Conservation (phyloP, 2,329 filamentous ascomycete species). For the Diaporthe helianthi region DNA sequence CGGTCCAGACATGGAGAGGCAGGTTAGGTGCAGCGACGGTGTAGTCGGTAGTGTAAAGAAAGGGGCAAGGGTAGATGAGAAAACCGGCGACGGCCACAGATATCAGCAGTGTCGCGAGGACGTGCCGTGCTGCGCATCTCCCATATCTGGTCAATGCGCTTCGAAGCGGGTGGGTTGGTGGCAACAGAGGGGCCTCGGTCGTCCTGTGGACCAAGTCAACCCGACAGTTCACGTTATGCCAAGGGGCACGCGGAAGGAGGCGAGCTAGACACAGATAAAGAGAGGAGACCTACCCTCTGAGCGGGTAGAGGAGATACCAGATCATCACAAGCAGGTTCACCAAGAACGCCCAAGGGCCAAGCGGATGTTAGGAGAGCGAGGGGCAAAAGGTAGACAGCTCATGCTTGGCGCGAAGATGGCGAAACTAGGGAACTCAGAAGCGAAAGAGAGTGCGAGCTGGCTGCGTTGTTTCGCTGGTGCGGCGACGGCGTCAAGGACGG, state of each 20-base stretch:
- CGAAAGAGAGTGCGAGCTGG: background rate
- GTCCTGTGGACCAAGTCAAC: constrained; percentile 58
- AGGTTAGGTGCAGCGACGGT: constrained; percentile 74
- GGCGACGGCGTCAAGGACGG: background rate
- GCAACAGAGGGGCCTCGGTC: constrained; percentile 73
- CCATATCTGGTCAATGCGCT: constrained; percentile 72
- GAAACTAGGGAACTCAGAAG: background rate
- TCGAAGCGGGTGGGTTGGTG: constrained; percentile 70
- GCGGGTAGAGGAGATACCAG: constrained; percentile 79
- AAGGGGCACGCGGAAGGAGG: constrained; percentile 37
- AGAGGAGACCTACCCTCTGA: constrained; percentile 69
- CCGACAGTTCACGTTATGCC: background rate
- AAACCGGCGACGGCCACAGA: constrained; percentile 75
- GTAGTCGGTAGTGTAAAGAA: constrained; percentile 76
- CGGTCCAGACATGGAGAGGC: constrained; percentile 83
- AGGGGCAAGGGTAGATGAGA: constrained; percentile 77
- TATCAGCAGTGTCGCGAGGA: constrained; percentile 74
- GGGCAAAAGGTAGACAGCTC: constrained; percentile 25
- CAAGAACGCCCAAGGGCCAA: constrained; percentile 23
- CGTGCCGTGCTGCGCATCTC: constrained; percentile 73
- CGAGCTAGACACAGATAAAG: constrained; percentile 16
- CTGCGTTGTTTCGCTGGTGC: background rate
- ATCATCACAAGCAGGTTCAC: constrained; percentile 59
- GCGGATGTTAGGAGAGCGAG: constrained; percentile 4
- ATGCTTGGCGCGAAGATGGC: constrained; percentile 32